These are phyloP conservation scores for Aspergillus phoenicis DNA, from an alignment of 2,329 filamentous ascomycete species.

Conservation along the genomic window DNA sequence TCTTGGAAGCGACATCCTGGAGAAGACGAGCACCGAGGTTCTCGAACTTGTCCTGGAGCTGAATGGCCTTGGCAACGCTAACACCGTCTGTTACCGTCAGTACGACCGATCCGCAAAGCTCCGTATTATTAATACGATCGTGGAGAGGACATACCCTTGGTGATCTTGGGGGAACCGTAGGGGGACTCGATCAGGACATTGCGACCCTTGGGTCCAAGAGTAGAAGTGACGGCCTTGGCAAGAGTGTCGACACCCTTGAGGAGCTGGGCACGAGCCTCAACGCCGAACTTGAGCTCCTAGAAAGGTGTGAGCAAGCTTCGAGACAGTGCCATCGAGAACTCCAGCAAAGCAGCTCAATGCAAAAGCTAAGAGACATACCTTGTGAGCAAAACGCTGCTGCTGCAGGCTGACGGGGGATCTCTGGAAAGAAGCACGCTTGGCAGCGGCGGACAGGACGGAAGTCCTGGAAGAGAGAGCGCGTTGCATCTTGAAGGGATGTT, in stretches of 20 bases:
- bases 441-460: constrained; percentile 70
- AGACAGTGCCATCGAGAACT: constrained; percentile 22
- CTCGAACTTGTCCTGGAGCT: constrained; percentile 98
- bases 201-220: constrained; percentile 94
- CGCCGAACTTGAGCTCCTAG: constrained; percentile 96
- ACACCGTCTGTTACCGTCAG: constrained; percentile 69
- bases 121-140: constrained; percentile 20
- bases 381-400: constrained; percentile 95
- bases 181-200: constrained; percentile 98
- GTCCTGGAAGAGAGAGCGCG: constrained; percentile 86
- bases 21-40: constrained; percentile 96
- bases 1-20: constrained; percentile 98
- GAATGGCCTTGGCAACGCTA: constrained; percentile 84
- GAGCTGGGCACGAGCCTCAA: constrained; percentile 86
- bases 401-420: constrained; percentile 72
- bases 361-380: constrained; percentile 61
- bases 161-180: constrained; percentile 99
- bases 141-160: constrained; percentile 71
- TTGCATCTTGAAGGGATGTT: constrained; percentile 72
- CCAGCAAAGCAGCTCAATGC: constrained; percentile 17
- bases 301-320: constrained; percentile 33
- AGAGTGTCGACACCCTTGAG: constrained; percentile 95
- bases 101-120: not conserved
- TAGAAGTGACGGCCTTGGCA: constrained; percentile 92
- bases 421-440: constrained; percentile 59